Base-by-base conservation (phyloP, 1,284 basidiomycete species). In the Abortiporus biennis region DNA sequence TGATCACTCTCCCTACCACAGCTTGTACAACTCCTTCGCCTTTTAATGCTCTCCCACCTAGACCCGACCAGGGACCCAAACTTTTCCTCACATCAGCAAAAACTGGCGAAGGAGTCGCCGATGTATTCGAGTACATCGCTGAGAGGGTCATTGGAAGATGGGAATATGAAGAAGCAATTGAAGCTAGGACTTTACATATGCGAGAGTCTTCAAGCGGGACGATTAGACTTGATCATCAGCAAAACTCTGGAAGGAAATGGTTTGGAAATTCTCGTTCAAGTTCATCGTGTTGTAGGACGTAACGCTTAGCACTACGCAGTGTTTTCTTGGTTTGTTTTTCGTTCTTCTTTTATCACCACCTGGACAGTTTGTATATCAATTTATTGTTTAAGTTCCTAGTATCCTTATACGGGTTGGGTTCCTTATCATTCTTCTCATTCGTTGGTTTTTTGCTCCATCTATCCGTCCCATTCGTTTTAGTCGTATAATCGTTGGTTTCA, bases 21-120 rank as follows among this genome's bases (percentile, higher is more conserved):
- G 52, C 50, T 9, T 39, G 38, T 52, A 57, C 48, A 38, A 54
- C 50, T 46, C 54, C 45, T 39, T 53, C 42, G 32, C 56, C 16
- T 40, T n/a, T n/a, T n/a, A n/a, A n/a, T n/a, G 50, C 27, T 35
- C 49, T 42, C 42, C 36, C 38, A 36, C 48, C 43, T 40, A 34
- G 58, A 8, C 72, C 66, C 0, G 72, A 76, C 32, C 65, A 58
- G 1, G 73, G 80, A 1, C 79, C 82, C 0, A 72, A 68, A 50
- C 60, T 85, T 4, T 85, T 87, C 59, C 79, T 83, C 54, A 76
- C 83, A 6, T 84, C 80, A 1, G 85, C 85, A 3, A 84, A 84
- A 59, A 85, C 80, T 9, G 84, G 85, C 0, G 69, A 72, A 36
- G 78, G 80, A n/a, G 80, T 87, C 1, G 44, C 57, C 2, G 76